A percentile compares a stretch with the other conserved stretches of the same genome.
These are phyloP conservation scores for Priceomyces medius DNA, from an alignment of 805 yeast genomes.

Conservation along the genomic window DNA sequence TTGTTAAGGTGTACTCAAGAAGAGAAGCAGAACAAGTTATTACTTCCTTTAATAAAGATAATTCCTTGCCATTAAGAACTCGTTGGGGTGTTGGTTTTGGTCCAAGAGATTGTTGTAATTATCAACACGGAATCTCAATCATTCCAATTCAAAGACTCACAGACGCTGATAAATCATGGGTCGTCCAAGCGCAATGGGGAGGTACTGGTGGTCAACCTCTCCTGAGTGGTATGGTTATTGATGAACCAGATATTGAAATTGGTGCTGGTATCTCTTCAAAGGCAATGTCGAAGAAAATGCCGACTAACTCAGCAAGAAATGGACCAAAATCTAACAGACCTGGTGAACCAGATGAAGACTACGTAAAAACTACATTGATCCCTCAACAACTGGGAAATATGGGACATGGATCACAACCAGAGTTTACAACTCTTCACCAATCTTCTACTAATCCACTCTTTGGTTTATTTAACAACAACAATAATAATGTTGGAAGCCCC, in stretches of 20 bases:
- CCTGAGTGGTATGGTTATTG: constrained; percentile 76
- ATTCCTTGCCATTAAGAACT: constrained; percentile 67
- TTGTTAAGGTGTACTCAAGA: constrained; percentile 90
- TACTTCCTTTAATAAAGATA: constrained; percentile 67
- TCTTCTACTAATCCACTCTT: constrained; percentile 46
- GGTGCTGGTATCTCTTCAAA: constrained; percentile 93
- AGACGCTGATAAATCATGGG: constrained; percentile 92
- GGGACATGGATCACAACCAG: constrained; percentile 39
- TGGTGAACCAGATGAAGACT: constrained; percentile 50
- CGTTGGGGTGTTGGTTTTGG: constrained; percentile 99
- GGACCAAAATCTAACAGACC: constrained; percentile 80
- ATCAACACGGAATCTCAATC: constrained; percentile 83
- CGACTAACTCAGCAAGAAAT: constrained; percentile 80
- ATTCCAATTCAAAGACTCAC: constrained; percentile 87
- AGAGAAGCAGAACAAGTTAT: constrained; percentile 86
- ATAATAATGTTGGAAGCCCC: no score
- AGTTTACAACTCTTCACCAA: constrained; percentile 32
- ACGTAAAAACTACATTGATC: constrained; percentile 33
- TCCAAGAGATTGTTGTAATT: constrained; percentile 97
- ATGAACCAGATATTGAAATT: constrained; percentile 96
- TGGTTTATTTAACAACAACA: constrained; percentile 39
- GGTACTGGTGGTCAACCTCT: constrained; percentile 91
- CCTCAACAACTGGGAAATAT: constrained; percentile 20
- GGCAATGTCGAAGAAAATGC: constrained; percentile 89
- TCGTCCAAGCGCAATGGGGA: constrained; percentile 90